Base-by-base conservation (phyloP, 2,329 filamentous ascomycete species). In the Xylariales sp. region DNA sequence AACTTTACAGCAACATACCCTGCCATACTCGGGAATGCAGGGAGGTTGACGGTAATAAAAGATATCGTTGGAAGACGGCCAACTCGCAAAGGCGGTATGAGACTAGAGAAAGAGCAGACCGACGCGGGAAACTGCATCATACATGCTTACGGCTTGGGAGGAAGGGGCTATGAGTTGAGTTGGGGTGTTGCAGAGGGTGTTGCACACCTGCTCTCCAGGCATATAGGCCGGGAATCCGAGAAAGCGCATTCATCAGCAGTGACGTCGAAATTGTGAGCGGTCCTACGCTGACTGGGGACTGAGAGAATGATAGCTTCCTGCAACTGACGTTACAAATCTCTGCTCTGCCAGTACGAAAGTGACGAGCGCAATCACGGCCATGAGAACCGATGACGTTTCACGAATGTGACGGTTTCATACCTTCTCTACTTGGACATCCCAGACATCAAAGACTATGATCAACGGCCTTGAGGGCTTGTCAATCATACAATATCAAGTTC, bases 91-190 rank as follows among this genome's bases (percentile, higher is more conserved):
- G 70, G 69, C 1, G 70, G 70, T 0, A 64, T 79, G 62, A 62
- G 76, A 11, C 62, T 80, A 12, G 75, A 79, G 52, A 58, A 60
- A n/a, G 75, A 80, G 53, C 53, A 55, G 6, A 40, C 65, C 2
- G 50, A 50, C 3, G 42, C 43, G 1, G 49, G 45, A 7, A 54
- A 45, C 33, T 51, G 46, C 18, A 52, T 73, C 21, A 62, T 80
- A 3, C 76, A 80, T 56, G 76, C 73, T 0, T 82, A 82, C 52
- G 78, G 78, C 1, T 68, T 76, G 15, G 78, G 76, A 3, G 78
- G 78, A 3, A 65, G 78, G n/a, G 78, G 78, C 0, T 81, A 70
- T 49, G 78, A 82, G 58, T 48, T 81, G 6, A 79, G 76, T 12
- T 78, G 76, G 74, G 78, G 78, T 0, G 67, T 81, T 5, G 78